Evolutionary conservation across 163 green algal genomes (phyloP).

Genomic region (Volvox carteri): DNA sequence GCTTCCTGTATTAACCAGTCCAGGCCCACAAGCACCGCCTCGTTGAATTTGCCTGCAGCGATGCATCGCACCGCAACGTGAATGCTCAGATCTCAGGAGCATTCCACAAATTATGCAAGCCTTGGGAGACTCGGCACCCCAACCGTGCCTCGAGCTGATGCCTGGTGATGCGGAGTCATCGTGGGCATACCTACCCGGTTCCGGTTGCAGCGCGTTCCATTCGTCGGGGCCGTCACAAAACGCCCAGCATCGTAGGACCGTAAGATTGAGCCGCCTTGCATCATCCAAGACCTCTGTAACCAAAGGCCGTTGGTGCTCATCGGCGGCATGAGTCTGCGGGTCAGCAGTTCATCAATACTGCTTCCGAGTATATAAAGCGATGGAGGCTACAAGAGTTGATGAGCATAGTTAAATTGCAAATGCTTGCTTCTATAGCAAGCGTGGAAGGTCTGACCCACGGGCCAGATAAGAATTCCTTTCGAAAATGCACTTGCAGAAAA

Average conservation of each 20-base stretch:
- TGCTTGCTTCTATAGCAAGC: too few relatives aligned
- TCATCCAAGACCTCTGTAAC: slow-evolving; percentile 76
- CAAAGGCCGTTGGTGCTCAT: slow-evolving; percentile 61
- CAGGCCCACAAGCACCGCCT: slow-evolving; percentile 57
- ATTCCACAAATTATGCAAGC: too few relatives aligned
- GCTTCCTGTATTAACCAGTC: slow-evolving; percentile 65
- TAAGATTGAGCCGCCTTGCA: slow-evolving; percentile 48
- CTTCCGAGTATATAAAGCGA: too few relatives aligned
- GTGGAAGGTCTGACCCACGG: slow-evolving; percentile 8
- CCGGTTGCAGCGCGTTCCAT: slow-evolving; percentile 65
- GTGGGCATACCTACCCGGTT: slow-evolving; percentile 35
- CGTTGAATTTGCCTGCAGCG: slow-evolving; percentile 35
- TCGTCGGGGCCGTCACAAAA: slow-evolving; percentile 65
- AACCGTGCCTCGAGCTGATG: too few relatives aligned
- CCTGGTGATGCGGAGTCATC: too few relatives aligned
- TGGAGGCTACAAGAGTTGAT: too few relatives aligned
- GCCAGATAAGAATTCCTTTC: background rate
- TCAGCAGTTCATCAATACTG: background rate
- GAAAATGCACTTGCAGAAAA: background rate
- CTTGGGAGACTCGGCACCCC: too few relatives aligned
- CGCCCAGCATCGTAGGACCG: slow-evolving; percentile 58
- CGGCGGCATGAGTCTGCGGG: slow-evolving; percentile 70
- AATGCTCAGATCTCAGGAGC: too few relatives aligned
- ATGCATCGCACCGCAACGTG: too few relatives aligned
- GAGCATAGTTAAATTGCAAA: too few relatives aligned